These are phyloP conservation scores for Cupressus sempervirens DNA, from an alignment of 75 land plant genomes.

Conservation along the genomic window DNA sequence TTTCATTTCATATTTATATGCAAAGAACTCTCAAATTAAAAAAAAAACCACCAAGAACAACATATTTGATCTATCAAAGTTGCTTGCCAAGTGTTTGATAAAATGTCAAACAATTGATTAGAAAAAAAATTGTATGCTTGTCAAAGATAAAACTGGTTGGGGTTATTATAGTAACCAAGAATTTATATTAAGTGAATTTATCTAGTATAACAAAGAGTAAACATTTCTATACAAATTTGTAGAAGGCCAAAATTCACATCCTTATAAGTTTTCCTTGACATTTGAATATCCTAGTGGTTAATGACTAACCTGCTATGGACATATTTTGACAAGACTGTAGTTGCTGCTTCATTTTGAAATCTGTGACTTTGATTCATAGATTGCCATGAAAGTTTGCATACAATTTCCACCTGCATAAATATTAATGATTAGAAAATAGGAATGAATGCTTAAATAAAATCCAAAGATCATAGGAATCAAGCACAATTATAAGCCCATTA, in stretches of 20 bases:
- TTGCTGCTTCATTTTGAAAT: constrained; percentile 79
- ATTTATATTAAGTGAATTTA: no score
- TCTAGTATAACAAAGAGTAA: not conserved
- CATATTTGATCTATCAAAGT: no score
- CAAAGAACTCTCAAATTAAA: no score
- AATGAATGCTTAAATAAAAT: not conserved
- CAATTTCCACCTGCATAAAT: constrained; percentile 53
- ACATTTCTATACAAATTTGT: not conserved
- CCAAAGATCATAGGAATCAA: not conserved
- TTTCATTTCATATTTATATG: no score
- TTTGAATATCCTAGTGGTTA: not conserved
- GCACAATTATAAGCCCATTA: not conserved
- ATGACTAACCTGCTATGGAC: constrained; percentile 61
- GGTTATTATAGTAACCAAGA: no score
- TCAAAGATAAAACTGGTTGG: no score
- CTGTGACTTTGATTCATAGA: constrained; percentile 53
- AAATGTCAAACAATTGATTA: no score
- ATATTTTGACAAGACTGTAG: constrained; percentile 90
- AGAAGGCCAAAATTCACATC: not conserved
- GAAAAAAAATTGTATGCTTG: no score
- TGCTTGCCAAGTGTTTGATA: no score
- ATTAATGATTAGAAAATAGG: not conserved
- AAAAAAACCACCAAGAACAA: no score
- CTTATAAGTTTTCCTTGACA: not conserved
- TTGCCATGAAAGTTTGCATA: constrained; percentile 57